Base-by-base conservation (phyloP, 805 yeast species). In the Candida sakaeoensis region DNA sequence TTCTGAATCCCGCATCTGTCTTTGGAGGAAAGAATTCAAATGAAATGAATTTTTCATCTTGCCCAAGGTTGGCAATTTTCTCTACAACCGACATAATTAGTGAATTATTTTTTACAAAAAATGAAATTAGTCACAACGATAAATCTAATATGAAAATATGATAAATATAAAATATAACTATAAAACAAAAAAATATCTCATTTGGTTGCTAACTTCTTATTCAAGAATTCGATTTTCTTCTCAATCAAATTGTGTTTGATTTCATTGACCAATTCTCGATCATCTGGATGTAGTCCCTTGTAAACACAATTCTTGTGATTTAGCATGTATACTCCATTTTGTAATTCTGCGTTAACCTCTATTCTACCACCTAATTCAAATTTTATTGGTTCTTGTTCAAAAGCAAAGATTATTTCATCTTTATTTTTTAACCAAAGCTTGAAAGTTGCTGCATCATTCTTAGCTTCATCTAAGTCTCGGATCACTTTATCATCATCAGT, bases 1-100 rank as follows among this genome's bases (percentile, higher is more conserved):
- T 93, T 47, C 84, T 74, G 58, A 85, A 75, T 50, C 98, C 99
- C 54, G 79, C 68, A 54, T 85, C 90, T 0, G 99, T 93, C 62
- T 93, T 89, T 17, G 99, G 99, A 5, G 99, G 99, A 66, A 93
- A 93, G 61, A 93, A 93, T 68, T 93, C 99, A 52, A 89, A 74
- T 8, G 97, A 90, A 51, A 87, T 78, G 57, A 81, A 86, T 39
- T 74, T 75, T 51, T 76, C 82, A 54, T 69, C 77, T 14, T 67
- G 68, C 43, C 58, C 60, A 45, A 79, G 63, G 0, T 64, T 55
- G 29, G 61, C 57, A 42, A 85, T 72, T 55, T 74, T 73, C 30
- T 82, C 85, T 21, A 63, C 71, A 32, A 72, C 67, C 22, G 72
- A 23, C 60, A 55, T 34, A 9, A 10, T 10, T 5, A 6, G 30